phyloP scores from a whole-genome alignment of 2,329 filamentous ascomycete genomes.

The Ophiocordyceps camponoti-saundersi region DNA sequence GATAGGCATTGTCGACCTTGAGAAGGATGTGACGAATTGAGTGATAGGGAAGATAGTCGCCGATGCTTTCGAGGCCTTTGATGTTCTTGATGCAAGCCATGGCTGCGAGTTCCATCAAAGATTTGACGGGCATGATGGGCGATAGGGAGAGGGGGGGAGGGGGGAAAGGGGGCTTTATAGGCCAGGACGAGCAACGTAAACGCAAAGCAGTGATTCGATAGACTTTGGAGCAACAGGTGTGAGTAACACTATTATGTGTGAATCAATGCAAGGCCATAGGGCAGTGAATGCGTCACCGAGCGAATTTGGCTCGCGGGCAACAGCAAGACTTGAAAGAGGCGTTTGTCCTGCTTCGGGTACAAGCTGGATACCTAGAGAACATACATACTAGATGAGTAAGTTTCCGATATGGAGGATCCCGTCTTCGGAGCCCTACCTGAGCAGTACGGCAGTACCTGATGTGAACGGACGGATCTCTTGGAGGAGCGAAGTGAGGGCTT shows the following conservation, averaged over 20 bases:
- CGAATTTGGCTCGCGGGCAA: too few relatives aligned
- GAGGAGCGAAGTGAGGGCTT: neutral
- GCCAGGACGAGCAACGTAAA: neutral
- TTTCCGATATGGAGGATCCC: too few relatives aligned
- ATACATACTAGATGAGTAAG: too few relatives aligned
- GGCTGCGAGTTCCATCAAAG: constrained; percentile 33
- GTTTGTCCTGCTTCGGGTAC: too few relatives aligned
- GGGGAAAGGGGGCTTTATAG: neutral
- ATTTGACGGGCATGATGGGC: constrained; percentile 23
- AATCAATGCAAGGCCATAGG: too few relatives aligned
- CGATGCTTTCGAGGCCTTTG: constrained; percentile 47
- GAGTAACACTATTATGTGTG: too few relatives aligned
- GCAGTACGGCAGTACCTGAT: too few relatives aligned
- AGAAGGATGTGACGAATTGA: constrained; percentile 47
- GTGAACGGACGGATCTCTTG: neutral
- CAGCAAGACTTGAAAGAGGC: too few relatives aligned
- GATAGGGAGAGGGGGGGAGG: neutral
- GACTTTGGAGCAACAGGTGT: neutral
- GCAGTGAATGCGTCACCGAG: too few relatives aligned
- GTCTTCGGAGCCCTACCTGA: too few relatives aligned
- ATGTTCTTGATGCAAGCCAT: constrained; percentile 35
- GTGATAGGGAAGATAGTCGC: constrained; percentile 50
- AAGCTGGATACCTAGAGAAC: too few relatives aligned
- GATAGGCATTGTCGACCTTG: constrained; percentile 53
- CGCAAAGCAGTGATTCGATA: neutral